Evolutionary conservation across 2,329 filamentous ascomycete species (phyloP).

Genomic region (Colletotrichum shisoi): DNA sequence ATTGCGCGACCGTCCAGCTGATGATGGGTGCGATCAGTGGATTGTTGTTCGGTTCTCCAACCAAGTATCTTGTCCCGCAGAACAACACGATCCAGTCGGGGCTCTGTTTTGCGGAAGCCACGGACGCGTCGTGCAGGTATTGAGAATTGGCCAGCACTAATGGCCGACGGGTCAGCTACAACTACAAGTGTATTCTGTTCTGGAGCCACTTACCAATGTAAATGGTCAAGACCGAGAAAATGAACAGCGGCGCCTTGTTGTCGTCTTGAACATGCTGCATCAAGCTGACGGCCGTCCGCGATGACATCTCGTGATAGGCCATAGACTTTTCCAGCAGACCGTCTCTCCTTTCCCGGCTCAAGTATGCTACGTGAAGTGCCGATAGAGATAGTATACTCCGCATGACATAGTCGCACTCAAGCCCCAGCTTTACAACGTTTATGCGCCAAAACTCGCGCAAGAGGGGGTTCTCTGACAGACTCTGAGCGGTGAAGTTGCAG

Average conservation of each 20-base stretch:
- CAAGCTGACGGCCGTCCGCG: slow-evolving; percentile 43
- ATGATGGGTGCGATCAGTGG: slow-evolving; percentile 37
- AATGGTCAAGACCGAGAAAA: slow-evolving; percentile 39
- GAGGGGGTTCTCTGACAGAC: slow-evolving; percentile 53
- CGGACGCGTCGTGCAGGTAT: slow-evolving; percentile 29
- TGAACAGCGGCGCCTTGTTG: slow-evolving; percentile 37
- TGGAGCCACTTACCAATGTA: slow-evolving; percentile 29
- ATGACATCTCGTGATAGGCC: slow-evolving; percentile 46
- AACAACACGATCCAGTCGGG: slow-evolving; percentile 42
- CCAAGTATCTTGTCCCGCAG: slow-evolving; percentile 33
- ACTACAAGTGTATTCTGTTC: rapidly evolving
- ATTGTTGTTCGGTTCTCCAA: slow-evolving; percentile 25
- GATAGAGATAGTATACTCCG: slow-evolving; percentile 58
- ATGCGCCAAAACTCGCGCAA: slow-evolving; percentile 58
- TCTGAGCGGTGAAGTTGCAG: slow-evolving; percentile 58
- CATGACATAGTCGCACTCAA: slow-evolving; percentile 58
- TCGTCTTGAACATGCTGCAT: slow-evolving; percentile 40
- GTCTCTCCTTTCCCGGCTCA: slow-evolving; percentile 39
- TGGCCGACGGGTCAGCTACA: slow-evolving; percentile 2
- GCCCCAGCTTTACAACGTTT: slow-evolving; percentile 57
- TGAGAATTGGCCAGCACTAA: slow-evolving; percentile 36
- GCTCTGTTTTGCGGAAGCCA: slow-evolving; percentile 21
- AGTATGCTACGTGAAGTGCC: slow-evolving; percentile 57
- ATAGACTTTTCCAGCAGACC: slow-evolving; percentile 37
- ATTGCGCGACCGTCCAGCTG: slow-evolving; percentile 26